phyloP scores from a whole-genome alignment of 2,329 filamentous ascomycete genomes.

The Claviceps africana region DNA sequence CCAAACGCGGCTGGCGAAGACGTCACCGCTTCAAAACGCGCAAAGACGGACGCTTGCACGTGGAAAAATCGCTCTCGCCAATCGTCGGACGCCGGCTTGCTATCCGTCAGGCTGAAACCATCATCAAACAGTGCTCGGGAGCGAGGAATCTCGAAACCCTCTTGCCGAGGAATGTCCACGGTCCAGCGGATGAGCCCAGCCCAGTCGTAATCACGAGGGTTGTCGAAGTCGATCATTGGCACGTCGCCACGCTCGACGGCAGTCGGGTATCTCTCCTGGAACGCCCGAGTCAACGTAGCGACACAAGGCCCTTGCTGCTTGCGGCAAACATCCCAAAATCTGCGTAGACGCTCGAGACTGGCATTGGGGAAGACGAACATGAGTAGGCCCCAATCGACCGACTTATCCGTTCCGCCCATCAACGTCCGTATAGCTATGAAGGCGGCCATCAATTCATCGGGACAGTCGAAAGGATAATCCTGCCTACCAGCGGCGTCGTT shows the following conservation, averaged over 20 bases:
- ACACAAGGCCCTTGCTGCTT: slow-evolving; percentile 39
- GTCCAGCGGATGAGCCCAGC: slow-evolving; percentile 51
- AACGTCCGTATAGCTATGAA: slow-evolving; percentile 44
- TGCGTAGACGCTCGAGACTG: slow-evolving; percentile 35
- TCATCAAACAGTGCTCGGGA: slow-evolving; percentile 30
- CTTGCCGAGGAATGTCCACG: slow-evolving; percentile 33
- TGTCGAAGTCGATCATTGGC: slow-evolving; percentile 47
- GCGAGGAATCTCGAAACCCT: slow-evolving; percentile 34
- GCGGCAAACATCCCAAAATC: slow-evolving; percentile 39
- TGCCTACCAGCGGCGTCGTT: background rate
- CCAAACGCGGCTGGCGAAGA: slow-evolving; percentile 30
- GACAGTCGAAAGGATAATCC: slow-evolving; percentile 8
- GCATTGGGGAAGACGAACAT: slow-evolving; percentile 40
- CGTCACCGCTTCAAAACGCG: slow-evolving; percentile 40
- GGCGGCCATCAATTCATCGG: slow-evolving; percentile 33
- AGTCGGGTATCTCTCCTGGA: slow-evolving; percentile 49
- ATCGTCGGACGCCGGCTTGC: slow-evolving; percentile 19
- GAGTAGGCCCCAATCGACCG: slow-evolving; percentile 47
- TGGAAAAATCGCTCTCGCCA: slow-evolving; percentile 47
- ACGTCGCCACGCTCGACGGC: slow-evolving; percentile 52
- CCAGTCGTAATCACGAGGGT: slow-evolving; percentile 57
- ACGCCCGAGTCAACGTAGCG: slow-evolving; percentile 40
- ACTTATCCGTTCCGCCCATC: slow-evolving; percentile 44
- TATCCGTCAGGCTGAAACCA: slow-evolving; percentile 26
- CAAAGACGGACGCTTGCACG: slow-evolving; percentile 38